Conservation (phyloP, 164 flowering plant species). For the Magnolia sinica region DNA sequence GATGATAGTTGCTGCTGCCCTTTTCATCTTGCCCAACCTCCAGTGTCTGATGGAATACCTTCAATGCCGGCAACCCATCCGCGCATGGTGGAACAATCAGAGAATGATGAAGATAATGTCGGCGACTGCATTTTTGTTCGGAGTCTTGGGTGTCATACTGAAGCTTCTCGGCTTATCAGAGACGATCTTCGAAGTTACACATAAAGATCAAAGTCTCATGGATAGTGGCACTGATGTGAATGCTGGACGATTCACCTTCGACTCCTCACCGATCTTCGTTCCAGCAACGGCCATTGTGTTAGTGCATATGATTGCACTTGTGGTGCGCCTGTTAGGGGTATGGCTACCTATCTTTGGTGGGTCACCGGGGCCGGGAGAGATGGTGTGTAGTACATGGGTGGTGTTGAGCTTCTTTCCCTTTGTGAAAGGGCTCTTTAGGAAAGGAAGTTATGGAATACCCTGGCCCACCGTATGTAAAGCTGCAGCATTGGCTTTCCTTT, state of each 20-base stretch:
- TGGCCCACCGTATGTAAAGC: conserved; percentile 36
- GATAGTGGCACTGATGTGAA: neutral
- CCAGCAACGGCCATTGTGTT: conserved; percentile 37
- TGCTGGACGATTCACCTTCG: conserved; percentile 39
- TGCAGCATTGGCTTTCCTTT: conserved; percentile 25
- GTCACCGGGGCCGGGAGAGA: conserved; percentile 30
- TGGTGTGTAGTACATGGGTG: conserved; percentile 33
- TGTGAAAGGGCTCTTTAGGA: conserved; percentile 44
- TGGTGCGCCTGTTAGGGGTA: conserved; percentile 10
- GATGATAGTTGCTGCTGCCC: conserved; percentile 18
- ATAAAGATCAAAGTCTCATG: conserved; percentile 26
- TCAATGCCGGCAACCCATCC: conserved; percentile 19
- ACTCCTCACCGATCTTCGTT: conserved; percentile 42
- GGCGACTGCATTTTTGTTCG: conserved; percentile 37
- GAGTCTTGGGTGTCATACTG: conserved; percentile 21
- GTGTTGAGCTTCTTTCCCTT: conserved; percentile 41
- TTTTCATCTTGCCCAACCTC: conserved; percentile 31
- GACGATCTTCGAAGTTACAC: conserved; percentile 44
- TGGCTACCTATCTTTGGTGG: neutral
- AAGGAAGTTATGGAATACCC: conserved; percentile 55
- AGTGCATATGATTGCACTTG: conserved; percentile 34
- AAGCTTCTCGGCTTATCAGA: conserved; percentile 47
- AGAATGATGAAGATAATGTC: conserved; percentile 34
- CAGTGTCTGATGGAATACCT: conserved; percentile 36
- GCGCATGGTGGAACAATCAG: conserved; percentile 53